Percentiles rank a stretch among this genome's conserved stretches.
Conservation (phyloP, 371 early-diverging fungal species). For the Dipsacomyces acuminosporus region DNA sequence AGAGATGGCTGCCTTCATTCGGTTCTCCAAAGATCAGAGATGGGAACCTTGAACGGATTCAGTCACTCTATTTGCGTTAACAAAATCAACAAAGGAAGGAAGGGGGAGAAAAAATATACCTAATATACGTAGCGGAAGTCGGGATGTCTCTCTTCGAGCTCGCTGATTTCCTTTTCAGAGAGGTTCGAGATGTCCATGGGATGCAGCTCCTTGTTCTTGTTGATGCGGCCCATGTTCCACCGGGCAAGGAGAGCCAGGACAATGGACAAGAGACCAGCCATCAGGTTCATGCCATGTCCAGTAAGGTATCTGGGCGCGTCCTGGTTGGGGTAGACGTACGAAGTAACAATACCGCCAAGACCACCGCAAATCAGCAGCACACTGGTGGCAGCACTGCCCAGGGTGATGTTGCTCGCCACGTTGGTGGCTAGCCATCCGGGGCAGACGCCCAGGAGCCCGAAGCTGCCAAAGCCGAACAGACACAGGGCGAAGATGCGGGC, state of each 20-base stretch:
- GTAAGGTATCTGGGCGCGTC: conserved; percentile 53
- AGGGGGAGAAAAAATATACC: too few relatives aligned
- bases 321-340: conserved; percentile 53
- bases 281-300: background rate
- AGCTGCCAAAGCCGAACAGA: conserved; percentile 1
- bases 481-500: conserved; percentile 3
- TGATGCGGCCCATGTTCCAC: conserved; percentile 1
- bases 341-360: conserved; percentile 56
- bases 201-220: background rate
- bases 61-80: too few relatives aligned
- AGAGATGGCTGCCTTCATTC: too few relatives aligned
- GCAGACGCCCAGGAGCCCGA: background rate
- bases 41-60: too few relatives aligned
- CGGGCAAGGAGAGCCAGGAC: background rate
- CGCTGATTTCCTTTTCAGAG: background rate
- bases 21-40: too few relatives aligned
- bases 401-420: conserved; percentile 4
- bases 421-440: conserved; percentile 1
- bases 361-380: conserved; percentile 50
- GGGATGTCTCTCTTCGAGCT: background rate
- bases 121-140: conserved; percentile 1
- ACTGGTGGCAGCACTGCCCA: conserved; percentile 1
- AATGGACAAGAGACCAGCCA: background rate
- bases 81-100: too few relatives aligned
- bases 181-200: background rate